A percentile compares a stretch with the other conserved stretches of the same genome.
These are phyloP conservation scores for Lactarius vividus DNA, from an alignment of 768 basidiomycete genomes.

Conservation along the genomic window DNA sequence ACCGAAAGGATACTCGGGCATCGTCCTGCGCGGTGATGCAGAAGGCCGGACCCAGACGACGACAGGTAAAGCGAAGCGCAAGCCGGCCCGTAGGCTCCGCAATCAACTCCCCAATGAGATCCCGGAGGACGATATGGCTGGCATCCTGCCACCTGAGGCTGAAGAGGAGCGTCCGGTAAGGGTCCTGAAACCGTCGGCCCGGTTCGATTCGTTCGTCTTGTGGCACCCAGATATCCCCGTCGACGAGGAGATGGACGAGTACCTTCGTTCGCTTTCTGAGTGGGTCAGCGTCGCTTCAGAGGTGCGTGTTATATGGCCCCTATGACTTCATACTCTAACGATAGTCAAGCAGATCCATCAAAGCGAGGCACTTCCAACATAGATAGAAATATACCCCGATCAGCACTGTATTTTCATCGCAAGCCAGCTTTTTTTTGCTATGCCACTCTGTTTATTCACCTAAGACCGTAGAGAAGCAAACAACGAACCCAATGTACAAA, in stretches of 20 bases:
- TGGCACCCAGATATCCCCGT: conserved; percentile 75
- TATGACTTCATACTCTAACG: background rate
- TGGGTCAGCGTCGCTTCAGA: conserved; percentile 66
- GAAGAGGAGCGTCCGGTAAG: conserved; percentile 34
- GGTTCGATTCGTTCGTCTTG: conserved; percentile 66
- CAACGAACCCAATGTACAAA: background rate
- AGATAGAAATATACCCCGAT: background rate
- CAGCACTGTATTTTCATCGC: background rate
- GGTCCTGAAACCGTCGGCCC: conserved; percentile 46
- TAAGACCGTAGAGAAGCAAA: background rate
- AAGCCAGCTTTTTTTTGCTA: background rate
- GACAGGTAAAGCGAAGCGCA: conserved; percentile 33
- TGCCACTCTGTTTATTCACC: background rate
- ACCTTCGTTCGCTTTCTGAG: conserved; percentile 62
- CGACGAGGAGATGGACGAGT: conserved; percentile 70
- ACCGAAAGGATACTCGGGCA: conserved; percentile 65
- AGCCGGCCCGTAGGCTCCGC: conserved; percentile 30
- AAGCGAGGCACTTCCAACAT: conserved; percentile 1
- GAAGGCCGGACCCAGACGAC: conserved; percentile 18
- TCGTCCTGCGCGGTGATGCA: conserved; percentile 50
- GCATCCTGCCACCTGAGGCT: conserved; percentile 22
- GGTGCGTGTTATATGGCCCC: conserved; percentile 39
- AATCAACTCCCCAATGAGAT: conserved; percentile 32
- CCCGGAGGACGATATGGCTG: conserved; percentile 25
- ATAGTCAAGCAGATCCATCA: conserved; percentile 10